These are phyloP conservation scores for Oxytropis ochrocephala DNA, from an alignment of 306 rosid species.

Conservation along the genomic window DNA sequence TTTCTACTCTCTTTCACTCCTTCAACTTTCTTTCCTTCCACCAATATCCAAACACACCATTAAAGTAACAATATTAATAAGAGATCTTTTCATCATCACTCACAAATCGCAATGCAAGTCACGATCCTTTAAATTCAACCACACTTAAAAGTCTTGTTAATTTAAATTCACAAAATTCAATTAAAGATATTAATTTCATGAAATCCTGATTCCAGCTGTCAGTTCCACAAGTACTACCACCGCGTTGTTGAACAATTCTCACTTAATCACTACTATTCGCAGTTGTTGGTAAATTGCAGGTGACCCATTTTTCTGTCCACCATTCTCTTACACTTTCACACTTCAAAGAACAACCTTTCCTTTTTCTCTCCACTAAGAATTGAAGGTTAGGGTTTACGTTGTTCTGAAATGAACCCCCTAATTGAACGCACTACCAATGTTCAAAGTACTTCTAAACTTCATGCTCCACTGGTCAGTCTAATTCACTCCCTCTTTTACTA, in stretches of 20 bases:
- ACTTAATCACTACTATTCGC: slow-evolving; percentile 26
- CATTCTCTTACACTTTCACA: slow-evolving; percentile 29
- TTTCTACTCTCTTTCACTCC: no score
- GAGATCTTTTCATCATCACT: no score
- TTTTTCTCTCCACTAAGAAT: slow-evolving; percentile 10
- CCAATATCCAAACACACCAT: no score
- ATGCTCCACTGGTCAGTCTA: slow-evolving; percentile 73
- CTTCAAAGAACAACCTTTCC: slow-evolving; percentile 10
- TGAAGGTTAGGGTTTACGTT: slow-evolving; percentile 17
- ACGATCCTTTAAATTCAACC: no score
- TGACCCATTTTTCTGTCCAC: background rate
- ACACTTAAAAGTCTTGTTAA: no score
- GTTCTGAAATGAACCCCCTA: slow-evolving; percentile 50
- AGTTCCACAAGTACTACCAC: no score
- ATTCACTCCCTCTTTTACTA: background rate
- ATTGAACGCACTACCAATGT: slow-evolving; percentile 44
- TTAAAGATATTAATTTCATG: no score
- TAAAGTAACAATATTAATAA: no score
- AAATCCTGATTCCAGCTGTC: no score
- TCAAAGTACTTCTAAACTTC: slow-evolving; percentile 55
- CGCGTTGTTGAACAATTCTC: background rate
- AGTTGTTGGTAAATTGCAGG: slow-evolving; percentile 24
- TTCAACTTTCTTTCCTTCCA: no score
- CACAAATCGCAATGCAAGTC: no score
- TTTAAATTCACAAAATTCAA: no score